Evolutionary conservation across 2,329 filamentous ascomycete genomes (phyloP).

Genomic region (Metarhizium robertsii): DNA sequence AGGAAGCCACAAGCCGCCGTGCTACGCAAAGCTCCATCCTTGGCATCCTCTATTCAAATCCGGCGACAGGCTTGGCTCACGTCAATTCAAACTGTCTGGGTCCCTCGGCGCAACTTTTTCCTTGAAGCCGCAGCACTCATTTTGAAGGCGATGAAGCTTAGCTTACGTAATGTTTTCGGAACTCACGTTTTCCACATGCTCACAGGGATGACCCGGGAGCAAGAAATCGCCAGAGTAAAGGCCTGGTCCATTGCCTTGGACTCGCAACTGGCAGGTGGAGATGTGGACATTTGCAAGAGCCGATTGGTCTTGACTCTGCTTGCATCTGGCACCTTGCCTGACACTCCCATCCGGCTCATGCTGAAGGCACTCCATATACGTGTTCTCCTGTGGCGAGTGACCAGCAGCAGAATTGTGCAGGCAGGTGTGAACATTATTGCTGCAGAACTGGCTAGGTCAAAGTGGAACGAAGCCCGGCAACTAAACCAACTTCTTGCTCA

Average conservation of each 20-base stretch:
- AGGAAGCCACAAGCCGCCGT: constrained; percentile 37
- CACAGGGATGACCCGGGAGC: constrained; percentile 72
- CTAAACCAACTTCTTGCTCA: constrained; percentile 41
- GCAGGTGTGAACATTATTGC: constrained; percentile 60
- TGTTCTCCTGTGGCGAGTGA: constrained; percentile 74
- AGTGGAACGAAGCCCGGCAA: constrained; percentile 73
- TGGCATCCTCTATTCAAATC: constrained; percentile 75
- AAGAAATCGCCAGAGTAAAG: constrained; percentile 79
- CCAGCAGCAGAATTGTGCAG: constrained; percentile 55
- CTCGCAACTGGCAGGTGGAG: constrained; percentile 83
- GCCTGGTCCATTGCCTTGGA: constrained; percentile 91
- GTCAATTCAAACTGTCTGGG: constrained; percentile 84
- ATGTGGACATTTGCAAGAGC: constrained; percentile 81
- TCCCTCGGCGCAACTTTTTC: constrained; percentile 78
- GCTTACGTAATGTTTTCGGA: constrained; percentile 68
- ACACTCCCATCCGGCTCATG: constrained; percentile 77
- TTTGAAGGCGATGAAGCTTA: constrained; percentile 74
- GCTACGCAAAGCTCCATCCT: constrained; percentile 52
- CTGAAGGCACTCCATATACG: constrained; percentile 85
- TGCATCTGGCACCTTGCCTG: constrained; percentile 77
- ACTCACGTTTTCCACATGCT: constrained; percentile 67
- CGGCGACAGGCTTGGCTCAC: constrained; percentile 88
- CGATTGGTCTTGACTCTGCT: constrained; percentile 78
- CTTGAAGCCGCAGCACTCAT: constrained; percentile 75
- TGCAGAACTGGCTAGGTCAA: constrained; percentile 61